Base-by-base conservation (phyloP, 495 filamentous ascomycete genomes). In the Cudoniella acicularis region DNA sequence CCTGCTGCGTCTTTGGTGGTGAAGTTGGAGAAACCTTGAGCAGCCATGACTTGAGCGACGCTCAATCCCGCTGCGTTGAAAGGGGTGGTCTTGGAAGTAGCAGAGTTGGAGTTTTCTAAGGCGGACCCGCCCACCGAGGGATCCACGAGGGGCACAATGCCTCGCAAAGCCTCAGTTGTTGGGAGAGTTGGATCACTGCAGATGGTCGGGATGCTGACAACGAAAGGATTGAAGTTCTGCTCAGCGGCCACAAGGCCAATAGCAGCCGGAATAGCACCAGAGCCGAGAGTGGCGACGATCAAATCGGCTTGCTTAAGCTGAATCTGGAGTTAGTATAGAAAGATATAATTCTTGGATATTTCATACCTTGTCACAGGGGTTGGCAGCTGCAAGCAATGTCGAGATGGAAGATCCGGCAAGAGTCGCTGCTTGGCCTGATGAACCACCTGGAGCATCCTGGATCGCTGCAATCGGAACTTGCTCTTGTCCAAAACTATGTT, bases 171-270 rank as follows among this genome's bases (percentile, higher is more conserved):
- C 16, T 66, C 57, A 20, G 79, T 85, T 20, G 74, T 78, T 2
- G 84, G 84, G 4, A 87, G 79, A n/a, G 69, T 70, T 20, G 77
- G 68, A 57, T 87, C 84, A 17, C 65, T 70, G 69, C 84, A 87
- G 65, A 86, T 78, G 52, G 70, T 75, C 41, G 83, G 84, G 24
- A 80, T 75, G 42, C 66, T 67, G 54, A 77, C 74, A 22, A 61
- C 76, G 61, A 84, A 86, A 41, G 79, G 80, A 74, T 87, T 87
- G 75, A 83, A 83, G 78, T 87, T 87, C 72, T 85, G 81, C 75
- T 87, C 84, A n/a, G 84, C 83, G 11, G 77, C 79, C 8, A 87
- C 84, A 0, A 87, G 74, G 6, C 74, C 78, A 49, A 76, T 76
- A 20, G 84, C 84, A 6, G 77, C 84, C 2, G 74, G 71, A 51